Evolutionary conservation across 2,329 filamentous ascomycete genomes (phyloP).

Genomic region (Tetracladium maxilliforme): DNA sequence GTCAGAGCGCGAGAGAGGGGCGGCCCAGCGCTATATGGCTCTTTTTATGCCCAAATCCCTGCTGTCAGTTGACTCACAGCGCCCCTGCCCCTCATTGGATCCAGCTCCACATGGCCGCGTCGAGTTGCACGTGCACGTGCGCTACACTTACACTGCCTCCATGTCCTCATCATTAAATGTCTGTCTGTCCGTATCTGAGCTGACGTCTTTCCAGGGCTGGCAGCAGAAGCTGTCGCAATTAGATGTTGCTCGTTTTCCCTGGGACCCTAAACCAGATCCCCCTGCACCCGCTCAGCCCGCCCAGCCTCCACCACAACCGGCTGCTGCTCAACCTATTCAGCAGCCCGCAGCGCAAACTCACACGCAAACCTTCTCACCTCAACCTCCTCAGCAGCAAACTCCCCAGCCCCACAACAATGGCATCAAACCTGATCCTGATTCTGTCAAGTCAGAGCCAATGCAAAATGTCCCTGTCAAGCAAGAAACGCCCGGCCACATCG

Average conservation of each 20-base stretch:
- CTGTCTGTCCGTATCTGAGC: slow-evolving; percentile 1
- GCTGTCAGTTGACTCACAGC: no score
- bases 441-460: no score
- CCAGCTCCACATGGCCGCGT: slow-evolving; percentile 2
- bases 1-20: slow-evolving; percentile 29
- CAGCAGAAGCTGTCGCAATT: slow-evolving; percentile 79
- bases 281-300: slow-evolving; percentile 25
- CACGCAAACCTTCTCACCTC: slow-evolving; percentile 3
- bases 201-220: slow-evolving; percentile 54
- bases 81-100: no score
- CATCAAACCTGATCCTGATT: slow-evolving; percentile 27
- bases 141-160: slow-evolving; percentile 1
- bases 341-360: slow-evolving; percentile 2
- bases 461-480: no score
- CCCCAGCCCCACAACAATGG: slow-evolving; percentile 10
- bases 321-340: no score
- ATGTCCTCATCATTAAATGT: neutral
- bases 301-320: slow-evolving; percentile 8
- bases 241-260: slow-evolving; percentile 79
- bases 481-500: no score
- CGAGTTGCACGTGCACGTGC: slow-evolving; percentile 2
- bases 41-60: slow-evolving; percentile 28
- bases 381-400: slow-evolving; percentile 6
- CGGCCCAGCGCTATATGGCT: slow-evolving; percentile 37
- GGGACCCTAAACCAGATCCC: slow-evolving; percentile 75